Base-by-base conservation (phyloP, 345 rosid species). In the Hibiscus syriacus region DNA sequence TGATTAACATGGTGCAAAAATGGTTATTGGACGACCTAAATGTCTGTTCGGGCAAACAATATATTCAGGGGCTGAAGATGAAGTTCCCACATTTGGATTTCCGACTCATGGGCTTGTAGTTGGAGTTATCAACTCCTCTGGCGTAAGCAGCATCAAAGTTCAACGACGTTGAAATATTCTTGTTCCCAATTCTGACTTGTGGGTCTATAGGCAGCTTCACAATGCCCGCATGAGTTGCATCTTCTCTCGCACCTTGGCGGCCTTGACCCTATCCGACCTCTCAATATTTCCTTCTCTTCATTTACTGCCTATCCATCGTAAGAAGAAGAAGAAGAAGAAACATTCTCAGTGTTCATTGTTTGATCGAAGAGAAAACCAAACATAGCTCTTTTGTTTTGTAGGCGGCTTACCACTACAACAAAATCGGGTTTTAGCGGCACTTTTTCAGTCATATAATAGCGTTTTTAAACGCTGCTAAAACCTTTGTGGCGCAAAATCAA, bases 91-190 rank as follows among this genome's bases (percentile, higher is more conserved):
- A 92, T 80, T 88, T 92, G 88, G 95, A 90, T 74, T 92, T 92
- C 98, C 98, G 90, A 70, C 91, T 92, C 90, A 92, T 80, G 25
- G 98, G 97, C 78, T 87, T 90, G 78, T 92, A 92, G 67, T 52
- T 84, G 46, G 98, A 74, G 78, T 34, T 61, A 29, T 70, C 87
- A 23, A 85, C 97, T 49, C 90, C 84, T 78, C 86, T 87, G 11
- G 69, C 83, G 74, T 85, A 76, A 14, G 48, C 48, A n/a, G 78
- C 85, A 73, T 32, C 9, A 6, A 72, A 32, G 38, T 1, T 17
- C 45, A 61, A 66, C 0, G 71, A 66, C 0, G 71, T 48, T n/a
- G 84, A 73, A 56, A 70, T 65, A 64, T 71, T 58, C 46, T 38
- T 57, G 58, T 71, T 68, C 70, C 70, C 60, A 65, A 68, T 61